Conservation (phyloP, 2,329 filamentous ascomycete genomes). For the Knufia petricola region DNA sequence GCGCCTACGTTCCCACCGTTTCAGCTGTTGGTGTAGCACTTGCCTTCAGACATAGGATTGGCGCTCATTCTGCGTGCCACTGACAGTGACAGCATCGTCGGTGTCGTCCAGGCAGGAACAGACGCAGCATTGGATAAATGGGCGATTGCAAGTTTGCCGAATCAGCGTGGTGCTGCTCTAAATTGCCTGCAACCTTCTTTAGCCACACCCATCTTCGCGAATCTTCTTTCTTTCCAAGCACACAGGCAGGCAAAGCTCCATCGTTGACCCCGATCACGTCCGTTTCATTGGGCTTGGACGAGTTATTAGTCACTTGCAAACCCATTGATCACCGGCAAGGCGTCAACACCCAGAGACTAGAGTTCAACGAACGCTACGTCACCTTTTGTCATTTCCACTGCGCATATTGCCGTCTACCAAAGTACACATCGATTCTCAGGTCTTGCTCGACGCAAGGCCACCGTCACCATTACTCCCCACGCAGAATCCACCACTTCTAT, state of each 20-base stretch:
- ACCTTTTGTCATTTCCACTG: conserved; percentile 1
- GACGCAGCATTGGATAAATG: not conserved
- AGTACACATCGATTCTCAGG: conserved; percentile 15
- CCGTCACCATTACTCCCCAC: conserved; percentile 28
- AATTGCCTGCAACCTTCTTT: conserved; percentile 6
- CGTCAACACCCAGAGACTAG: no score
- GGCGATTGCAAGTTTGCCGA: conserved; percentile 4
- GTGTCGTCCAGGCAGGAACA: not conserved
- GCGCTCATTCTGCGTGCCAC: not conserved
- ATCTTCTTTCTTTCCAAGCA: conserved; percentile 12
- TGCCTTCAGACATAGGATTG: not conserved
- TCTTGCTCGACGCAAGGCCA: conserved; percentile 25
- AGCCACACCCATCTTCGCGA: conserved; percentile 15
- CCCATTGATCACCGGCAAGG: no score
- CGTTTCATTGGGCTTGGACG: conserved; percentile 10
- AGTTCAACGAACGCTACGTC: conserved; percentile 9
- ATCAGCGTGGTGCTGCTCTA: not conserved
- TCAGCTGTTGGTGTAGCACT: not conserved
- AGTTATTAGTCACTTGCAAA: conserved; percentile 10
- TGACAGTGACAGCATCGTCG: not conserved
- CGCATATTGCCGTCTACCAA: not conserved
- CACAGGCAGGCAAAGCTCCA: conserved; percentile 13
- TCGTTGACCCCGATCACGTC: conserved; percentile 2
- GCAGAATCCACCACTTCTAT: conserved; percentile 28
- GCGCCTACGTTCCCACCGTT: not conserved